These are phyloP conservation scores for Mycena polygramma DNA, from an alignment of 768 basidiomycete genomes.

Conservation along the genomic window DNA sequence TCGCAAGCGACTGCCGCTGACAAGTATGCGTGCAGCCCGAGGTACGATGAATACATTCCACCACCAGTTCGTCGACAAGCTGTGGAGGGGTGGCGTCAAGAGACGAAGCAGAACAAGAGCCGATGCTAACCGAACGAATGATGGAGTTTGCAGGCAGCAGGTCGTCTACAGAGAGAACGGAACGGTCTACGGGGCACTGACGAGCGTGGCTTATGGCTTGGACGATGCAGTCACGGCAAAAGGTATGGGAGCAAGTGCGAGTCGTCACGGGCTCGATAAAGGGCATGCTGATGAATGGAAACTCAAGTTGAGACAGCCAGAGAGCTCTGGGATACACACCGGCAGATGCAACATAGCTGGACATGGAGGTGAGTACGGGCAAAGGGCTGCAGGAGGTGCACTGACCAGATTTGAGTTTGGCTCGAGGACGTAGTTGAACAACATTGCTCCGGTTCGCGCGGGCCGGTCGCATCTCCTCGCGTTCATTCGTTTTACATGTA, in stretches of 20 bases:
- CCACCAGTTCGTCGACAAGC: constrained; percentile 87
- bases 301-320: constrained; percentile 27
- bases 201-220: constrained; percentile 74
- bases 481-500: constrained; percentile 19
- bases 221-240: constrained; percentile 87
- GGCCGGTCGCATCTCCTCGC: too few relatives aligned
- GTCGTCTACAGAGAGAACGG: constrained; percentile 68
- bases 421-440: constrained; percentile 70
- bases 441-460: not conserved
- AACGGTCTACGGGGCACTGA: constrained; percentile 90
- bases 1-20: constrained; percentile 74
- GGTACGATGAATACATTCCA: constrained; percentile 73
- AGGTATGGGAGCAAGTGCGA: constrained; percentile 84
- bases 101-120: constrained; percentile 6
- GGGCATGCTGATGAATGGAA: constrained; percentile 61
- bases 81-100: constrained; percentile 44
- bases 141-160: constrained; percentile 79
- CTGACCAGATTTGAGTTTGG: constrained; percentile 79
- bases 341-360: constrained; percentile 85
- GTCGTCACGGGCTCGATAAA: constrained; percentile 85
- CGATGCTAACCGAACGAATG: constrained; percentile 73
- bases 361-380: constrained; percentile 5
- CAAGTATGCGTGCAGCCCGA: constrained; percentile 74
- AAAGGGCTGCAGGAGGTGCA: constrained; percentile 17
- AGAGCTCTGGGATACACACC: constrained; percentile 52